Base-by-base conservation (phyloP, 2,329 filamentous ascomycete species). In the Cyphellophora europaea region DNA sequence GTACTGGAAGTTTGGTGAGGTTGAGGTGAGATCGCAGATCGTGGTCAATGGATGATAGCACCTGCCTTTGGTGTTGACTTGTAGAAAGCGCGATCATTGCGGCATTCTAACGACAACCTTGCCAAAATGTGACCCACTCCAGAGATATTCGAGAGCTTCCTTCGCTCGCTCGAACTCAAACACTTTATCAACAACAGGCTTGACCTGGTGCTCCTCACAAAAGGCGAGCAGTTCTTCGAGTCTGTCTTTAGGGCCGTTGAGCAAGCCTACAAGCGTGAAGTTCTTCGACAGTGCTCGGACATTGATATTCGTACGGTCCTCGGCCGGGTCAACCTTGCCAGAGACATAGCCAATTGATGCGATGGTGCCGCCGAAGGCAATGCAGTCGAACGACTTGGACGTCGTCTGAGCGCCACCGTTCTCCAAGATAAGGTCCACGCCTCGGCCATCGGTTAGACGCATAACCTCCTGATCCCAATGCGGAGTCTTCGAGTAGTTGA, bases 201-300 rank as follows among this genome's bases (percentile, higher is more conserved):
- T 49, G 14, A 62, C 51, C 32, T 48, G 37, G 12, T 56, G 52
- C 34, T 40, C 40, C 33, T 59, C 53, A 18, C 55, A 57, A 42
- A 59, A 61, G 11, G 29, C 27, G 5, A 46, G 19, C 53, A 60
- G 54, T 36, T 61, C 57, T 42, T 62, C 56, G 23, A 62, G 69
- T 27, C 66, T 57, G 42, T 74, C 71, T 43, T 65, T 66, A 0
- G 77, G 74, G 0, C 77, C 78, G 51, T 80, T 79, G 17, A 80
- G 48, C 5, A 81, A 69, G 0, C 78, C 69, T 51, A 71, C 72
- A 5, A 74, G 48, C 2, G 68, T 72, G 1, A 72, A 65, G 27
- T 64, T 73, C 14, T 66, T 57, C 41, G 59, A 57, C 29, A 72
- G 46, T 2, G 67, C 63, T 12, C 72, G 57, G 17, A 81, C 56